Base-by-base conservation (phyloP, 2,329 filamentous ascomycete genomes). In the Epichloe baconii region DNA sequence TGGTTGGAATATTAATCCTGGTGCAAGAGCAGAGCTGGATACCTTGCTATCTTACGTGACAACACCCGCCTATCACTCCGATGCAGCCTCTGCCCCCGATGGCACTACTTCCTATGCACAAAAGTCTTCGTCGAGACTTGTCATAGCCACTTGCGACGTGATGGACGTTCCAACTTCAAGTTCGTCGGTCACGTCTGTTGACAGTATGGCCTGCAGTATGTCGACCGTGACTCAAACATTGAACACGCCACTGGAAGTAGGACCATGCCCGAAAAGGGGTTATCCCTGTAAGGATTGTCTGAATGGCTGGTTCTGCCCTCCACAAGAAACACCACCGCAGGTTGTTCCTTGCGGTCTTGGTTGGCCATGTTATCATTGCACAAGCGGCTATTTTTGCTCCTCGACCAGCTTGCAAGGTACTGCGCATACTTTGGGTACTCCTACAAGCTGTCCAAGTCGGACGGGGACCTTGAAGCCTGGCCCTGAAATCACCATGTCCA, bases 321-420 rank as follows among this genome's bases (percentile, higher is more conserved):
- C 62, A 5, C 53, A 58, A 42, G 58, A 65, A 51, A 65, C 64
- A 3, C 62, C 61, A n/a, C 57, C 62, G 23, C 61, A 62, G 36
- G 53, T 47, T 6, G 59, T 57, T 3, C 57, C 61, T 2, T 65
- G 62, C 41, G 63, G 62, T 0, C 52, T 60, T 40, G 63, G 62
- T 5, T 65, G 62, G 63, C 61, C 61, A 21, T 66, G 64, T 23
- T 61, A 61, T 38, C 62, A 65, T 41, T 65, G 63, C 46, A 48
- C 53, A 35, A 57, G 58, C 3, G 63, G 63, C 12, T 64, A 56
- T 52, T 66, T 62, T 43, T 66, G 62, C 40, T 48, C 49, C 7
- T 46, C 48, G 15, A 48, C 45, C 31, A 45, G n/a, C 36, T 19
- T 35, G 14, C 31, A 19, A 26, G 15, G 19, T 17, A 44, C 47